Base-by-base conservation (phyloP, 176 grass and related monocot genomes). In the Zea luxurians region DNA sequence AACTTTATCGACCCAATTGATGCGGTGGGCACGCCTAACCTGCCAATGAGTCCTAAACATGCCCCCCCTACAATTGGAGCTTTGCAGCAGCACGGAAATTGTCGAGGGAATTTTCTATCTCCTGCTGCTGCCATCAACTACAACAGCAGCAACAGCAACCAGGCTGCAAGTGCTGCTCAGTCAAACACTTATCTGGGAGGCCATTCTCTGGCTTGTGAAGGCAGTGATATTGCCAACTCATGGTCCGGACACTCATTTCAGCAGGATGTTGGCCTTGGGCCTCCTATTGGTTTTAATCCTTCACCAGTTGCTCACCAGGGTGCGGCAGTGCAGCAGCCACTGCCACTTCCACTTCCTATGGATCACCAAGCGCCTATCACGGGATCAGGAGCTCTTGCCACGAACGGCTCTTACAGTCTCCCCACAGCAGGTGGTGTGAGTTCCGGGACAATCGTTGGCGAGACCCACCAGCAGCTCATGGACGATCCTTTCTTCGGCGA, bases 401-500 rank as follows among this genome's bases (percentile, higher is more conserved):
- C 81, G 37, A 87, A 86, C 76, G 83, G 63, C 79, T 79, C 64
- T 66, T 88, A 75, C 55, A 70, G 45, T 71, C 64, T 90, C 66
- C 74, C 66, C 36, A 76, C 46, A 17, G 4, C 43, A 66, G 72
- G 48, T 36, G 88, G 57, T 81, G 76, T 38, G 78, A 78, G 71
- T 82, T 77, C 84, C 6, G 82, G 75, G 41, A 50, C 64, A 71
- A 48, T 73, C 53, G 69, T 77, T 49, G 71, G 58, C 34, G 68
- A 64, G 2, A 20, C 75, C 34, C 66, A 83, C 68, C 67, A 66
- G 12, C 74, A 66, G 9, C 70, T 85, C 36, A 62, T 87, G 54
- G 85, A 82, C 41, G 87, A 89, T 55, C 54, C 52, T 21, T 90
- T 90, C 50, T 90, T 83, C 37, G 64, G 52, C 48, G 84, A 83